Conservation (phyloP, 495 filamentous ascomycete genomes). For the Tuber aestivum region DNA sequence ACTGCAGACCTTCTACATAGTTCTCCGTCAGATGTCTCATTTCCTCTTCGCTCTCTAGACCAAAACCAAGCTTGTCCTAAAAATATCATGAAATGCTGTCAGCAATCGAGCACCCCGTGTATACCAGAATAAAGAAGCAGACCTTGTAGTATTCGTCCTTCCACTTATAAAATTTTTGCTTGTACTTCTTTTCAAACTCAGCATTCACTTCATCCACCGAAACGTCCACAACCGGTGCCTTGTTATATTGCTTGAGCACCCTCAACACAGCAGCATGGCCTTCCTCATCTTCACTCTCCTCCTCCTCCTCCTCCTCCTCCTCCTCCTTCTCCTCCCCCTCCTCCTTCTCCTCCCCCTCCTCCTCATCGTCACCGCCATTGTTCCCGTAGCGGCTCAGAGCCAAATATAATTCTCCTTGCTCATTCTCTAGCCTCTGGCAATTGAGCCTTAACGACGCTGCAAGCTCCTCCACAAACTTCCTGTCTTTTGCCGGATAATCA, state of each 20-base stretch:
- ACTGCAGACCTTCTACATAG: constrained; percentile 95
- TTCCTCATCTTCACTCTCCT: constrained; percentile 77
- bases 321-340: constrained; percentile 58
- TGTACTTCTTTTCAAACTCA: constrained; percentile 72
- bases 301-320: constrained; percentile 57
- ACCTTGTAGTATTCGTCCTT: constrained; percentile 80
- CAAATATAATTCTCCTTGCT: constrained; percentile 72
- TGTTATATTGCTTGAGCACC: constrained; percentile 82
- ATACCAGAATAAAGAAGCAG: background rate
- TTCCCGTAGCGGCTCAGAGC: constrained; percentile 62
- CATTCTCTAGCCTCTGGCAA: constrained; percentile 74
- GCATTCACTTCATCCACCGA: constrained; percentile 69
- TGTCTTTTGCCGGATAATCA: constrained; percentile 73
- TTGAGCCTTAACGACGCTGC: constrained; percentile 72
- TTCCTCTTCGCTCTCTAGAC: constrained; percentile 73
- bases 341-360: constrained; percentile 58
- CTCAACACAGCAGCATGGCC: constrained; percentile 72
- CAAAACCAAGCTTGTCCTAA: constrained; percentile 77
- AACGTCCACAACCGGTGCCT: constrained; percentile 75
- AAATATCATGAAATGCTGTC: background rate
- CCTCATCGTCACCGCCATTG: constrained; percentile 50
- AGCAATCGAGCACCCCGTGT: background rate
- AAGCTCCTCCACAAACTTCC: constrained; percentile 84
- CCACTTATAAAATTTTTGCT: constrained; percentile 81
- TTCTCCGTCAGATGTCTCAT: constrained; percentile 82